Evolutionary conservation across 2,329 filamentous ascomycete species (phyloP), one percentile per base, ranked within the genome.

Genomic region (Penicillium griseofulvum): DNA sequence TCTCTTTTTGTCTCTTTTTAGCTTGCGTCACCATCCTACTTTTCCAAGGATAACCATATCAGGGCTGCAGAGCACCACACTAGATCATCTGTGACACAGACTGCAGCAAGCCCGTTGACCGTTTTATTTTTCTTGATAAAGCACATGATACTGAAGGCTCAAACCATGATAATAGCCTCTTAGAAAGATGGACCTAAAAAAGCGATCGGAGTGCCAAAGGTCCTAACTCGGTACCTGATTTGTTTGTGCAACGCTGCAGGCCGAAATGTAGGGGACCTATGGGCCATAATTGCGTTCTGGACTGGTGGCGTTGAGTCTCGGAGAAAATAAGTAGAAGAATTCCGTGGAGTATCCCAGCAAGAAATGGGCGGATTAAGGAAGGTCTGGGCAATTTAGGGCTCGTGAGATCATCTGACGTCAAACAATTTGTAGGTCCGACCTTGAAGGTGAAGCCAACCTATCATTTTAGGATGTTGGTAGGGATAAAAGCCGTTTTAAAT

Each of bases 161-260:
- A 41, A n/a, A 5, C 47, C 14, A 26, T 14, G 6, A 36, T 8
- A 31, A 26, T 11, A 17, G 16, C 11, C 24, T 36, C 22, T 29
- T 5, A 19, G 5, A 31, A 26, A 41, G 12, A 19, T 2, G 1
- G n/a, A 16, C 19, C 10, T 16, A n/a, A 26, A 28, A 17, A 51
- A 48, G 22, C 16, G 36, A 45, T 42, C 19, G 8, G n/a, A 52
- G 26, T 22, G 42, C 14, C 17, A 42, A 45, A 45, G 16, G 34
- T 43, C 58, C 33, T 54, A 54, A 53, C 43, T 64, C 54, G 53
- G 59, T 64, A 56, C 62, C 61, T 64, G 61, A 61, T 58, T 38
- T 54, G 50, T 59, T 59, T 54, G 61, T 65, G 49, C 48, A 42
- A 65, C 62, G 51, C 41, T 57, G 44, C 33, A 55, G 39, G 37